Evolutionary conservation across 495 filamentous ascomycete genomes (phyloP).

Genomic region (Penicillium parvum): DNA sequence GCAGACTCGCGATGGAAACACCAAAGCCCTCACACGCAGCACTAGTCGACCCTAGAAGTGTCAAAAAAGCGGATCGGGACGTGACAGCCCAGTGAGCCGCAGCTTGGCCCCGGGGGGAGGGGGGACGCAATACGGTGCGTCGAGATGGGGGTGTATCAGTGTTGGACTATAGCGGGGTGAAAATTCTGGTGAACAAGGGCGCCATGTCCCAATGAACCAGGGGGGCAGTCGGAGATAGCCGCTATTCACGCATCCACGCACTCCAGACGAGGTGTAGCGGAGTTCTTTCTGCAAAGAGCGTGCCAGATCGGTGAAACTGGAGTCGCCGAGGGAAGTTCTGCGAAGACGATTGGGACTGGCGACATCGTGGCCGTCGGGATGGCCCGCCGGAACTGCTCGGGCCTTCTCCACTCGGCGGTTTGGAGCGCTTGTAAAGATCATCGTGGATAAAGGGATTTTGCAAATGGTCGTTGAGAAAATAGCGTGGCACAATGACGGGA

Average conservation of each 20-base stretch:
- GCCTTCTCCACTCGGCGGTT: constrained; percentile 9
- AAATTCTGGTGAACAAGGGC: not conserved
- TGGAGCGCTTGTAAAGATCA: constrained; percentile 9
- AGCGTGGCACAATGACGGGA: too few species aligned
- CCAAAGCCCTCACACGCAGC: too few species aligned
- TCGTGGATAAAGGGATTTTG: too few species aligned
- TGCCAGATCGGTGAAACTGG: not conserved
- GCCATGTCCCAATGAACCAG: not conserved
- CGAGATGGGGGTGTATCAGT: too few species aligned
- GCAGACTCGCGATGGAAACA: too few species aligned
- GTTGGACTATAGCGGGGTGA: not conserved
- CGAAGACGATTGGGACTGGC: not conserved
- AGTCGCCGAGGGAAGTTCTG: not conserved
- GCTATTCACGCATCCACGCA: too few species aligned
- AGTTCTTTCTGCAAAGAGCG: not conserved
- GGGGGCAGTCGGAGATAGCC: not conserved
- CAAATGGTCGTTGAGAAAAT: too few species aligned
- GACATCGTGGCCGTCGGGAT: not conserved
- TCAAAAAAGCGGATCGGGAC: not conserved
- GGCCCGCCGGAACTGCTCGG: constrained; percentile 1
- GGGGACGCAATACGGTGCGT: too few species aligned
- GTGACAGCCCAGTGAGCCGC: not conserved
- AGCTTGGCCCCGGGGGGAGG: too few species aligned
- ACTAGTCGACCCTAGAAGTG: too few species aligned
- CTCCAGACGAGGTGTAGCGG: not conserved